A percentile compares a stretch with the other conserved stretches of the same genome.
These are phyloP conservation scores for Leersia perrieri DNA, from an alignment of 176 grass and related monocot species.

Conservation along the genomic window DNA sequence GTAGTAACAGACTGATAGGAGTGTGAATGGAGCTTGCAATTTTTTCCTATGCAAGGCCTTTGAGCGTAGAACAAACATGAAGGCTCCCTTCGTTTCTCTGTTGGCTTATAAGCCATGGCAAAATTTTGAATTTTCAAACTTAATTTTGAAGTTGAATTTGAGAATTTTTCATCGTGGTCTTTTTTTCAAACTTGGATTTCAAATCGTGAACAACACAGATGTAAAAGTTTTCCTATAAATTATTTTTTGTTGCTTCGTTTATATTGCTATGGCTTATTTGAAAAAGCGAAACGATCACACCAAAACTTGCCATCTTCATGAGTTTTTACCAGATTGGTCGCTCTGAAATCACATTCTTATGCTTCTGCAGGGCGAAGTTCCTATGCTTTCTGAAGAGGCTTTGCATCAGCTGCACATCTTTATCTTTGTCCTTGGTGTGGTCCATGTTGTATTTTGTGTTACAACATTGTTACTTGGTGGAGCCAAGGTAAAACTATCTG, in stretches of 20 bases:
- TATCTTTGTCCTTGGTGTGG: conserved; percentile 66
- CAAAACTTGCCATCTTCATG: background rate
- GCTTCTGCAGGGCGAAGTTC: conserved; percentile 52
- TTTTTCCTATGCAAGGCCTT: background rate
- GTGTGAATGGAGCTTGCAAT: background rate
- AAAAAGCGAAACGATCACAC: too few species aligned
- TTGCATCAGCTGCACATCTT: conserved; percentile 76
- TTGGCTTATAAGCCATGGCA: too few species aligned
- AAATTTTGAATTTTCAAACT: too few species aligned
- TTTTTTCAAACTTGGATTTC: too few species aligned
- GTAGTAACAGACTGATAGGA: background rate
- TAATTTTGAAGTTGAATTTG: too few species aligned
- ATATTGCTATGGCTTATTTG: too few species aligned
- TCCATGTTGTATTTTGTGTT: conserved; percentile 65
- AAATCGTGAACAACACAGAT: too few species aligned
- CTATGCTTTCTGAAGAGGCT: conserved; percentile 57
- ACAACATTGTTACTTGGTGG: conserved; percentile 68
- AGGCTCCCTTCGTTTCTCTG: too few species aligned
- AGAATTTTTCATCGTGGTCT: too few species aligned
- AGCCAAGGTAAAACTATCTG: conserved; percentile 52
- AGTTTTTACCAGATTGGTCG: background rate
- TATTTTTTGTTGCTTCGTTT: too few species aligned
- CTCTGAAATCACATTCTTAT: conserved; percentile 4
- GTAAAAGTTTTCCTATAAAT: too few species aligned
- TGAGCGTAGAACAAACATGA: background rate